Evolutionary conservation across 176 grass and related monocot genomes (phyloP).

Genomic region (Musa beccarii): DNA sequence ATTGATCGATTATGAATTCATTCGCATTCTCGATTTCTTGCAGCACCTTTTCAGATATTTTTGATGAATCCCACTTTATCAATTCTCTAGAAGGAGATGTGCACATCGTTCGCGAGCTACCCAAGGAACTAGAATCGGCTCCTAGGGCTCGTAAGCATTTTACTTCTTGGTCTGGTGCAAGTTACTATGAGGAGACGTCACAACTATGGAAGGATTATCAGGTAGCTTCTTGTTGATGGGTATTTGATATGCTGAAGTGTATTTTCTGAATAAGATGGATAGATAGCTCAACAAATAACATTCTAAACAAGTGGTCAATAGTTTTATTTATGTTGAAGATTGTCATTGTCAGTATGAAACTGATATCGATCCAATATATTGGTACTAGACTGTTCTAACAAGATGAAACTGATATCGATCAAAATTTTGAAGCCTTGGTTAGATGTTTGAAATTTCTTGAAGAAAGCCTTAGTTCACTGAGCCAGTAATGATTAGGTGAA

Average conservation of each 20-base stretch:
- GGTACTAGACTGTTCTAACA: no score
- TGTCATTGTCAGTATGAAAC: no score
- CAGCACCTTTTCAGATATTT: conserved; percentile 84
- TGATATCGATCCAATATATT: no score
- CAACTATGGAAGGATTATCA: conserved; percentile 76
- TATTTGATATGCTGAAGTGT: background rate
- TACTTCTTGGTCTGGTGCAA: conserved; percentile 77
- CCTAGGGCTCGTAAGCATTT: conserved; percentile 81
- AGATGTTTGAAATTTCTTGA: no score
- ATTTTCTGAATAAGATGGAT: background rate
- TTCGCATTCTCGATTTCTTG: background rate
- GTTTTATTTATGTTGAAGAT: background rate
- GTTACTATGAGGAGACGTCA: conserved; percentile 65
- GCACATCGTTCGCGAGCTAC: conserved; percentile 51
- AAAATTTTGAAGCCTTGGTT: no score
- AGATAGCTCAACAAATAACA: background rate
- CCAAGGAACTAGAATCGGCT: conserved; percentile 56
- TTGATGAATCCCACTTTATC: conserved; percentile 68
- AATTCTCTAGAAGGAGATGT: conserved; percentile 80
- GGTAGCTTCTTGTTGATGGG: conserved; percentile 28
- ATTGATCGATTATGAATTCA: background rate
- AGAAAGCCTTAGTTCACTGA: no score
- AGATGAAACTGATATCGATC: no score
- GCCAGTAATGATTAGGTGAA: no score
- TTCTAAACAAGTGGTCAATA: background rate